Conservation (phyloP, 2,329 filamentous ascomycete species). For the Trichoderma hamatum region DNA sequence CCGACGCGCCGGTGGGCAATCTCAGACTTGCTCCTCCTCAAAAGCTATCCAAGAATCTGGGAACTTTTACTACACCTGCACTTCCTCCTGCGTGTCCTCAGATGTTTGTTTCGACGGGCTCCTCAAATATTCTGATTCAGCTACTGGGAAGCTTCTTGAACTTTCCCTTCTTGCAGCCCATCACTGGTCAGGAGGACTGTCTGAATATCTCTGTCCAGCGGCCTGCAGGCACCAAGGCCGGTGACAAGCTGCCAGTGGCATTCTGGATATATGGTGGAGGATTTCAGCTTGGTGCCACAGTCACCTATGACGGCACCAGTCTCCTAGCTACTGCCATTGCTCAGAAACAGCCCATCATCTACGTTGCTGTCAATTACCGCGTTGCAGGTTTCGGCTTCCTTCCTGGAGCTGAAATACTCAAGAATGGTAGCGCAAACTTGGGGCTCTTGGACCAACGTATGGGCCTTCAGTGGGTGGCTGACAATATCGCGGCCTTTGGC, state of each 20-base stretch:
- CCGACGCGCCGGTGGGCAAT: constrained; percentile 66
- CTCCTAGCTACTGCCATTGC: constrained; percentile 51
- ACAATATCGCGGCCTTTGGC: constrained; percentile 77
- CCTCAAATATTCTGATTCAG: constrained; percentile 44
- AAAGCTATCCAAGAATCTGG: constrained; percentile 56
- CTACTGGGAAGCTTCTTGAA: constrained; percentile 56
- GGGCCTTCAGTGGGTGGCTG: constrained; percentile 74
- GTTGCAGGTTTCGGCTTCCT: constrained; percentile 75
- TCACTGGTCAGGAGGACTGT: constrained; percentile 65
- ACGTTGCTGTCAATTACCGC: constrained; percentile 78
- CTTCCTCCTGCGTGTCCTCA: constrained; percentile 69
- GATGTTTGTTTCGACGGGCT: constrained; percentile 61
- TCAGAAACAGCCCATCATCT: constrained; percentile 62
- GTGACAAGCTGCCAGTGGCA: constrained; percentile 64
- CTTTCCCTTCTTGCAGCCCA: constrained; percentile 59
- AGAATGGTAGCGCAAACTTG: constrained; percentile 69
- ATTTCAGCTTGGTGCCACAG: constrained; percentile 57
- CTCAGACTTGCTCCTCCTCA: constrained; percentile 72
- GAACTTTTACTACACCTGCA: constrained; percentile 63
- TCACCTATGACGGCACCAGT: constrained; percentile 56
- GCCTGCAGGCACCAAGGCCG: constrained; percentile 57
- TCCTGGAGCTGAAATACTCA: constrained; percentile 67
- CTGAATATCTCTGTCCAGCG: constrained; percentile 63
- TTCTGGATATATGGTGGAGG: constrained; percentile 74
- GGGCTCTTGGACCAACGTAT: constrained; percentile 74